phyloP scores from a whole-genome alignment of 208 protist genomes.

The Acanthamoeba sp. region DNA sequence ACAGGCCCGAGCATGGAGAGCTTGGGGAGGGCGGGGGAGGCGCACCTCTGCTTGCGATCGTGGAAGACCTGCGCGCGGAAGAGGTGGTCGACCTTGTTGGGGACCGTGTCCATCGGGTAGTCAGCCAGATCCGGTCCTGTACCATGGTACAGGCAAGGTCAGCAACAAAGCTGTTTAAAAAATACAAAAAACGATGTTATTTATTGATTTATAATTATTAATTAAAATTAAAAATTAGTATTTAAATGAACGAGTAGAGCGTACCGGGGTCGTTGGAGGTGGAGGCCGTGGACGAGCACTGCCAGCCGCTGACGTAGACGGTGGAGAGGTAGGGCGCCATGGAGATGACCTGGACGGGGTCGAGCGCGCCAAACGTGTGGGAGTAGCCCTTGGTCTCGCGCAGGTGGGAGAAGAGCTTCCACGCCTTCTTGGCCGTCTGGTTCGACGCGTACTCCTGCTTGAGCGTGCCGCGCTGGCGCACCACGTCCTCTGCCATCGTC shows the following conservation, averaged over 20 bases:
- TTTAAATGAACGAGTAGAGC: too few species aligned
- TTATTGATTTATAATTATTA: too few species aligned
- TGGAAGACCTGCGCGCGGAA: slow-evolving; percentile 91
- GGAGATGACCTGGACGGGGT: slow-evolving; percentile 90
- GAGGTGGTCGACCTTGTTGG: slow-evolving; percentile 92
- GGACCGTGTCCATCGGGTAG: slow-evolving; percentile 91
- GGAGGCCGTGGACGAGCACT: slow-evolving; percentile 90
- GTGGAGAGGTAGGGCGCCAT: slow-evolving; percentile 90
- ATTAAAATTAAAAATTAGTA: too few species aligned
- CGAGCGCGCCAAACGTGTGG: slow-evolving; percentile 89
- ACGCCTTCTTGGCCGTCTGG: slow-evolving; percentile 79
- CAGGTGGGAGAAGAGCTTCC: slow-evolving; percentile 30
- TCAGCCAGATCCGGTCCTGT: slow-evolving; percentile 83
- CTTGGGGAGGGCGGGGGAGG: too few species aligned
- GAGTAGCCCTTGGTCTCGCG: slow-evolving; percentile 60
- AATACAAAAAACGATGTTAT: too few species aligned
- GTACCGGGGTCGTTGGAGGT: slow-evolving; percentile 88
- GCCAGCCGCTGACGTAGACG: slow-evolving; percentile 91
- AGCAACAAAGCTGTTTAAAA: too few species aligned
- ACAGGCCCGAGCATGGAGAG: too few species aligned
- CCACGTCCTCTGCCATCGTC: slow-evolving; percentile 84
- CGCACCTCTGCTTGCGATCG: slow-evolving; percentile 87
- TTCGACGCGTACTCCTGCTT: slow-evolving; percentile 79
- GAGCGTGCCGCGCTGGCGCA: slow-evolving; percentile 84
- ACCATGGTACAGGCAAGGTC: too few species aligned